These are phyloP conservation scores for Hirschioporus abietinus DNA, from an alignment of 768 basidiomycete species.

Conservation along the genomic window DNA sequence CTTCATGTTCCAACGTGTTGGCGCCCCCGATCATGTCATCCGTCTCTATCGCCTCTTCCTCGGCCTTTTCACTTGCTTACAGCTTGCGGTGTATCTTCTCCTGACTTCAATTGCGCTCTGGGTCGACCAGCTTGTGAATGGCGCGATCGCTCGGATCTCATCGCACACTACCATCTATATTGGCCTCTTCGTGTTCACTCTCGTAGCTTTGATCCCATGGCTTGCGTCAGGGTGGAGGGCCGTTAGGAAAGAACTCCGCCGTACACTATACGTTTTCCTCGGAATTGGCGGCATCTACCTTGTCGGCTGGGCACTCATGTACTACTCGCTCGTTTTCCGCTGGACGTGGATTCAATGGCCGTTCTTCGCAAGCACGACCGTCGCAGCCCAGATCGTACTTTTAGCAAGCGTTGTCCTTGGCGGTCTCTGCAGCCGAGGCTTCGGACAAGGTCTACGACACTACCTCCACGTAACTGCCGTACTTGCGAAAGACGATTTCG, in stretches of 20 bases:
- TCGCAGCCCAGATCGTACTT: conserved; percentile 35
- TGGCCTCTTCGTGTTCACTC: conserved; percentile 34
- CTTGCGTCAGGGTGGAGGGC: conserved; percentile 41
- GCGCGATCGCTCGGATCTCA: conserved; percentile 28
- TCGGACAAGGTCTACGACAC: conserved; percentile 49
- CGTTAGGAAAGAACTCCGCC: conserved; percentile 39
- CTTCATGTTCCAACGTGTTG: conserved; percentile 44
- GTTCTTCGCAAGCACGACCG: conserved; percentile 44
- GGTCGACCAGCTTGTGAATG: conserved; percentile 41
- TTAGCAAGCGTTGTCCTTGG: conserved; percentile 38
- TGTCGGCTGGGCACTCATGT: conserved; percentile 35
- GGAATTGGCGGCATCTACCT: conserved; percentile 34
- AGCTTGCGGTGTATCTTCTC: conserved; percentile 45
- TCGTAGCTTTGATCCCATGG: conserved; percentile 44
- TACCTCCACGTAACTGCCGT: conserved; percentile 23
- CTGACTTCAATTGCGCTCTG: conserved; percentile 42
- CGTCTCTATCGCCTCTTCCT: conserved; percentile 50
- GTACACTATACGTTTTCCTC: conserved; percentile 34
- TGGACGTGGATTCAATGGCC: conserved; percentile 40
- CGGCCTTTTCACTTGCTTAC: conserved; percentile 41
- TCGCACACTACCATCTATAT: conserved; percentile 32
- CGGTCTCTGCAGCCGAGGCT: conserved; percentile 46
- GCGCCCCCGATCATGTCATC: conserved; percentile 38
- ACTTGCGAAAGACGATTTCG: conserved; percentile 10
- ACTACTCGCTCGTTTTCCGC: conserved; percentile 27